Conservation (phyloP, 805 yeast species). For the Wickerhamiella cacticola region DNA sequence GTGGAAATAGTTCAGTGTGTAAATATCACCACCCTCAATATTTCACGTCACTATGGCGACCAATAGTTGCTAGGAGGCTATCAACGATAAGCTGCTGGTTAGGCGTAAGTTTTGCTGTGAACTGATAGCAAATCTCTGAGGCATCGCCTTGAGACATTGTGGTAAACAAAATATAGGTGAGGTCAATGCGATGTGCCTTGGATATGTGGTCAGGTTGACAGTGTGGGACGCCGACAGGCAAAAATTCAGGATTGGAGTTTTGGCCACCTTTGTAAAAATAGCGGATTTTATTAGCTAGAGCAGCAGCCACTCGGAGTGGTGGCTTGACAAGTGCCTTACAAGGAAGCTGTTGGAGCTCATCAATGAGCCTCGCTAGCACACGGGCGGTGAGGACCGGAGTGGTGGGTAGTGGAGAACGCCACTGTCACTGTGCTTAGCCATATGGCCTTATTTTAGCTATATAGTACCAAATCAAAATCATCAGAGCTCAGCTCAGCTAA, state of each 20-base stretch:
- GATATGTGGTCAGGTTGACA: slow-evolving; percentile 63
- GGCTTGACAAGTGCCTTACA: slow-evolving; percentile 54
- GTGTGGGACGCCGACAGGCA: slow-evolving; percentile 52
- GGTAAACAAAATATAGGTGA: slow-evolving; percentile 31
- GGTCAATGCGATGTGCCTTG: slow-evolving; percentile 42
- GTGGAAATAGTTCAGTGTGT: too few relatives aligned
- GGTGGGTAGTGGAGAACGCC: too few relatives aligned
- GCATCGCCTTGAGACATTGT: neutral
- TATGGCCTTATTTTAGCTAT: too few relatives aligned
- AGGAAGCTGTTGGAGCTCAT: slow-evolving; percentile 37
- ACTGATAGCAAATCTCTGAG: neutral
- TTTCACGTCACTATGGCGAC: neutral
- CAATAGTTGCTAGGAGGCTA: neutral
- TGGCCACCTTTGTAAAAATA: slow-evolving; percentile 50
- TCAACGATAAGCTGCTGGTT: neutral
- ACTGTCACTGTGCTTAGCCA: too few relatives aligned
- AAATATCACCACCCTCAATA: too few relatives aligned
- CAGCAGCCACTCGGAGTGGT: slow-evolving; percentile 56
- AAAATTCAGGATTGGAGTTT: slow-evolving; percentile 48
- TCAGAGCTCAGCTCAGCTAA: too few relatives aligned
- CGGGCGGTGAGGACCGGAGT: too few relatives aligned
- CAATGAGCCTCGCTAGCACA: too few relatives aligned
- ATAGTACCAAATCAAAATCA: too few relatives aligned
- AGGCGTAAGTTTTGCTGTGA: neutral
- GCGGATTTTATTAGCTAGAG: slow-evolving; percentile 51